Evolutionary conservation across 306 rosid genomes (phyloP).

Genomic region (Cicer judaicum): DNA sequence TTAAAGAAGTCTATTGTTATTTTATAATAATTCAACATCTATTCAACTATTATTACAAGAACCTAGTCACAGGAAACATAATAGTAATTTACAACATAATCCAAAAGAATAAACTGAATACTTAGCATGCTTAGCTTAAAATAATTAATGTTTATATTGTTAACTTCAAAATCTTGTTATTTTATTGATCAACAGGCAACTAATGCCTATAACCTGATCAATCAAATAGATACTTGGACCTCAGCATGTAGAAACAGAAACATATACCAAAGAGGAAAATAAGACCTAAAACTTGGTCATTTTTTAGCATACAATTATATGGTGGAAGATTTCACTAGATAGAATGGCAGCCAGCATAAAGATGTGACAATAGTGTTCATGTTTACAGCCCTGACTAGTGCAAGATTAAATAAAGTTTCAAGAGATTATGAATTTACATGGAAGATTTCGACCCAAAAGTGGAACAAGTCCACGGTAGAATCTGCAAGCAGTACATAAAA

Average conservation of each 20-base stretch:
- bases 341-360: constrained; percentile 7
- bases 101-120: constrained; percentile 23
- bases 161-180: constrained; percentile 15
- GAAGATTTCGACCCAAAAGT: constrained; percentile 69
- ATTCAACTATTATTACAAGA: neutral
- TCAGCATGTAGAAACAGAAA: constrained; percentile 7
- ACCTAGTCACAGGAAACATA: neutral
- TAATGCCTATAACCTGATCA: constrained; percentile 13
- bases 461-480: constrained; percentile 70
- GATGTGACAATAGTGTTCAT: constrained; percentile 11
- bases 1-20: neutral
- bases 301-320: neutral
- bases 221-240: constrained; percentile 1
- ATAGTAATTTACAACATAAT: neutral
- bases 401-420: constrained; percentile 27
- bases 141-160: constrained; percentile 21
- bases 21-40: neutral
- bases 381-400: constrained; percentile 23
- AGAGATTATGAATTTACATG: constrained; percentile 60
- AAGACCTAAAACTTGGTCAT: constrained; percentile 7
- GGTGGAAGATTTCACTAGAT: constrained; percentile 8
- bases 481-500: constrained; percentile 51
- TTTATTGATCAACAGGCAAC: constrained; percentile 23
- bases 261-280: constrained; percentile 22
- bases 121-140: constrained; percentile 18